Conservation (phyloP, 768 basidiomycete species). For the Phallus indusiatus region DNA sequence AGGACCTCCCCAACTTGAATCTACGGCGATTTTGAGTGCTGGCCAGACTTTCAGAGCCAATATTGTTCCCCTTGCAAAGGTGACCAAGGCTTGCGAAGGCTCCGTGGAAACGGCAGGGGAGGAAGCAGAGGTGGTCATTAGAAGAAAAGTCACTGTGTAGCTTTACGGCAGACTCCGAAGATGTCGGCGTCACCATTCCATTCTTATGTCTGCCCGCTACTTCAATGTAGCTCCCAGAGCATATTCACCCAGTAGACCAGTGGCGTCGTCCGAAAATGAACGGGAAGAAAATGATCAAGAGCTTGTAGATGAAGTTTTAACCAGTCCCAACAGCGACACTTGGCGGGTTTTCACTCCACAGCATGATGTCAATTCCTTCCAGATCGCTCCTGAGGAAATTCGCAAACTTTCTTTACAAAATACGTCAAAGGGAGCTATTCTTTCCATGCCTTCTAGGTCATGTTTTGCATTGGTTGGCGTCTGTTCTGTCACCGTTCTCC, state of each 20-base stretch:
- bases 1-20: constrained; percentile 81
- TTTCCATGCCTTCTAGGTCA: constrained; percentile 34
- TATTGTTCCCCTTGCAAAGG: constrained; percentile 82
- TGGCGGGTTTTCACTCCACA: constrained; percentile 46
- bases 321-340: constrained; percentile 10
- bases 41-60: constrained; percentile 80
- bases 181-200: background rate
- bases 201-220: background rate
- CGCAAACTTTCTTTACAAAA: constrained; percentile 19
- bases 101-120: background rate
- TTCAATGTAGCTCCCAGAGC: constrained; percentile 20
- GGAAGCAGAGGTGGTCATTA: background rate
- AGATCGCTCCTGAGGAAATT: constrained; percentile 32
- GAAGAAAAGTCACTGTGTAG: background rate
- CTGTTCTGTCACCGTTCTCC: constrained; percentile 51
- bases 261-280: constrained; percentile 41
- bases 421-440: constrained; percentile 22
- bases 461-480: constrained; percentile 61
- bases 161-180: background rate
- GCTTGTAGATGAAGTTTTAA: background rate
- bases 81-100: constrained; percentile 39
- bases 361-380: constrained; percentile 35
- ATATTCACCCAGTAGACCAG: constrained; percentile 53
- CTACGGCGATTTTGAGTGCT: constrained; percentile 76
- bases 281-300: constrained; percentile 13